These are phyloP conservation scores for Alliaria petiolata DNA, from an alignment of 345 rosid species.

Conservation along the genomic window DNA sequence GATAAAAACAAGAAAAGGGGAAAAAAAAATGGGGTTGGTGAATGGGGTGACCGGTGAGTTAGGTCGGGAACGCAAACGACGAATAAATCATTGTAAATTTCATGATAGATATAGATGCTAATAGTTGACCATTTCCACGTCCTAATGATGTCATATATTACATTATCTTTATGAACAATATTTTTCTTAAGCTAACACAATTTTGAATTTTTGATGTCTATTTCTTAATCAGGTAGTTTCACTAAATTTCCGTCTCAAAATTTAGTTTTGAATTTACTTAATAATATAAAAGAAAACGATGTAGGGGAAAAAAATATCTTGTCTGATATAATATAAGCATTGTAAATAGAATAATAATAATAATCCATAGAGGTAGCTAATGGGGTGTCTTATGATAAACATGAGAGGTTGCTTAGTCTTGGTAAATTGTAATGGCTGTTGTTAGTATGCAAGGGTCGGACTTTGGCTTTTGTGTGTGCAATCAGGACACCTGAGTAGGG, in stretches of 20 bases:
- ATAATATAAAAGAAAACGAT: too few relatives aligned
- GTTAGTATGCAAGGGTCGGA: slow-evolving; percentile 18
- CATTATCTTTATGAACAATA: background rate
- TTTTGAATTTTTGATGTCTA: background rate
- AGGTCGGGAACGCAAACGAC: slow-evolving; percentile 20
- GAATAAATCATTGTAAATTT: background rate
- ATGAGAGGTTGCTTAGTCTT: slow-evolving; percentile 25
- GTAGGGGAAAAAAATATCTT: background rate
- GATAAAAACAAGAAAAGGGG: slow-evolving; percentile 11
- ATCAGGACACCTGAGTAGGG: background rate
- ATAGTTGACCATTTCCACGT: slow-evolving; percentile 7
- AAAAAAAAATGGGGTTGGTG: slow-evolving; percentile 30
- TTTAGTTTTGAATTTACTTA: too few relatives aligned
- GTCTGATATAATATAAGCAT: background rate
- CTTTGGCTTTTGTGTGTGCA: slow-evolving; percentile 1
- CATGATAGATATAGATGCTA: background rate
- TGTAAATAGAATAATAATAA: background rate
- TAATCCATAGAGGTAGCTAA: background rate
- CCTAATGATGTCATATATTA: background rate
- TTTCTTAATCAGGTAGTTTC: background rate
- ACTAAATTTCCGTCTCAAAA: background rate
- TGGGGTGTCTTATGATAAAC: slow-evolving; percentile 19
- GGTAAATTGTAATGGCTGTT: slow-evolving; percentile 24
- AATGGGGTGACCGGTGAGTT: background rate
- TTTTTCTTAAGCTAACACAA: background rate